phyloP scores from a whole-genome alignment of 768 basidiomycete genomes.

The Strobilomyces confusus region DNA sequence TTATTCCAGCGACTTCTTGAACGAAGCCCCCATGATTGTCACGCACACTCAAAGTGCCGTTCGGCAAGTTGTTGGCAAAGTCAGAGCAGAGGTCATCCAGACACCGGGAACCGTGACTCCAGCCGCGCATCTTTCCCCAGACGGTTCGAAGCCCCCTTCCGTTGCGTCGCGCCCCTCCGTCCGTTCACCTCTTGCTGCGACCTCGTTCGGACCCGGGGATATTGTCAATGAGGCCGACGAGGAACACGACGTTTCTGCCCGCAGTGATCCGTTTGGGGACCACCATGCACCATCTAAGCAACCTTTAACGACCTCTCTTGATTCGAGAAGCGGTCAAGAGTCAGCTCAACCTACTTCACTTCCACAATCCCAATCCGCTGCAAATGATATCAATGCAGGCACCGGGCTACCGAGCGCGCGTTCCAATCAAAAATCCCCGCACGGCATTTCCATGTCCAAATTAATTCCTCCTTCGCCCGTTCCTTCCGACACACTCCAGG shows the following conservation, averaged over 20 bases:
- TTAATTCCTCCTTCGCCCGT: conserved; percentile 46
- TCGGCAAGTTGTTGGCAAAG: conserved; percentile 70
- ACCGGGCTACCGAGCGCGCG: conserved; percentile 43
- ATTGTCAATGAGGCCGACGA: conserved; percentile 46
- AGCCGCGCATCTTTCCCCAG: conserved; percentile 25
- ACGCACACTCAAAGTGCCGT: conserved; percentile 60
- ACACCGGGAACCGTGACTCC: conserved; percentile 42
- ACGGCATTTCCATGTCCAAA: conserved; percentile 61
- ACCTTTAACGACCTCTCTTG: conserved; percentile 13
- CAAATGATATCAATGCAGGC: conserved; percentile 62
- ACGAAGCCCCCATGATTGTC: conserved; percentile 79
- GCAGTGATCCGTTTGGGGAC: conserved; percentile 63
- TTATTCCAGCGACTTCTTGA: conserved; percentile 73
- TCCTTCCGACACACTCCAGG: conserved; percentile 43
- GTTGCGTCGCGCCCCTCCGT: conserved; percentile 38
- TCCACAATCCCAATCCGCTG: conserved; percentile 53
- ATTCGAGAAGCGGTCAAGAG: conserved; percentile 30
- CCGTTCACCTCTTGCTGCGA: conserved; percentile 65
- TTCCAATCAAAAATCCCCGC: conserved; percentile 40
- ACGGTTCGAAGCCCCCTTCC: conserved; percentile 41
- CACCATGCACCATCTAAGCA: conserved; percentile 33
- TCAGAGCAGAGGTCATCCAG: conserved; percentile 75
- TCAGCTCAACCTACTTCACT: conserved; percentile 40
- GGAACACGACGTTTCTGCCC: conserved; percentile 25
- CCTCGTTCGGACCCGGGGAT: conserved; percentile 70